Base-by-base conservation (phyloP, 805 yeast species). In the Teunomyces barrocoloradensis region DNA sequence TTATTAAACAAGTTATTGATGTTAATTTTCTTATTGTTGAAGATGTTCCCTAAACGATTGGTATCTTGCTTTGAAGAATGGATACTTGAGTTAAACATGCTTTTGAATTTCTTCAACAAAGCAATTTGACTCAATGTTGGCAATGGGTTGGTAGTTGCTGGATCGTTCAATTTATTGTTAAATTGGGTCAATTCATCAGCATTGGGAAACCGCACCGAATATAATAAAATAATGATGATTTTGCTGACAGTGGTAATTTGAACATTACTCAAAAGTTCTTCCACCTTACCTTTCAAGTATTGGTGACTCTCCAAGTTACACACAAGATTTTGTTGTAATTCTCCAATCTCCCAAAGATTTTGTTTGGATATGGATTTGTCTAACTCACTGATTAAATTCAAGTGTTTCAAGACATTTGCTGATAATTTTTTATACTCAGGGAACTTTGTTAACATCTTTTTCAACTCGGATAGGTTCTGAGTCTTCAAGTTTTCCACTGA, bases 341-440 rank as follows among this genome's bases (percentile, higher is more conserved):
- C 97, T 52, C 96, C 86, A 2, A 90, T 79, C 49, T 85, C 89
- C 86, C 97, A 87, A 44, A 92, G 71, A 52, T 87, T 75, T 46
- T 75, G 72, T 17, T 66, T 59, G 28, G 84, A 81, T 35, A 94
- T 87, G 50, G 79, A 78, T 49, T 84, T 80, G 59, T 90, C 95
- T 46, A 94, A 78, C 60, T 92, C 97, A 20, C 92, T 80, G 6
- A 92, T 91, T 18, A 94, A 75, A 17, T 95, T 81, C 78, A 94
- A 90, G 66, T 94, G 99, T 59, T 92, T 94, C 27, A 95, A 80
- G 9, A 94, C 89, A 62, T 91, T 92, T 29, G 89, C 83, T 9
- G 96, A 87, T 29, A 92, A 73, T 60, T 87, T 89, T 55, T 89
- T 85, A 64, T 88, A 91, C 63, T 94, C 99, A 1, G 99, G 99